Evolutionary conservation across 371 early-diverging fungal genomes (phyloP).

Genomic region (Lichtheimia corymbifera): DNA sequence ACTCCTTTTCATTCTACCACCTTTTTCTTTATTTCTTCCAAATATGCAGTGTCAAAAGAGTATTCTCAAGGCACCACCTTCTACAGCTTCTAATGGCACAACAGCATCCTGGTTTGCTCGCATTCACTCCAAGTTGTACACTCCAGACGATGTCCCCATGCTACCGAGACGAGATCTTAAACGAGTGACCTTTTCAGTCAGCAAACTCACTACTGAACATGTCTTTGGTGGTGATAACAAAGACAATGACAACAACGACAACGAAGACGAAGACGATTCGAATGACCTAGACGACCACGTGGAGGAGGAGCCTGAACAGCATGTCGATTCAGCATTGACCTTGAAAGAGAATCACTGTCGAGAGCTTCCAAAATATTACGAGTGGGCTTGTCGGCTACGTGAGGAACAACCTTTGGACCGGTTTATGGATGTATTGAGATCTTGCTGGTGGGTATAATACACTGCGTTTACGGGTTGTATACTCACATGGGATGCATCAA

Average conservation of each 20-base stretch:
- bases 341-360: conserved; percentile 2
- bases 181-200: conserved; percentile 43
- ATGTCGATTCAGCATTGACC: not conserved
- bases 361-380: conserved; percentile 35
- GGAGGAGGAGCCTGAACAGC: conserved; percentile 1
- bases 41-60: conserved; percentile 18
- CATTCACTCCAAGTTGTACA: conserved; percentile 22
- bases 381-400: conserved; percentile 41
- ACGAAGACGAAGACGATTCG: conserved; percentile 11
- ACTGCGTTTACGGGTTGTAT: not conserved
- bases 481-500: conserved; percentile 1
- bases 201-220: conserved; percentile 33
- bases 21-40: conserved; percentile 4
- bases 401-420: conserved; percentile 35
- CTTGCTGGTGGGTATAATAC: conserved; percentile 23
- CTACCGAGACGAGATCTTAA: conserved; percentile 39
- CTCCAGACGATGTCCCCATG: conserved; percentile 13
- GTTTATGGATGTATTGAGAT: conserved; percentile 27
- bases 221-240: conserved; percentile 26
- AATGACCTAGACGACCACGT: conserved; percentile 2
- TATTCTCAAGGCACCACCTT: conserved; percentile 14
- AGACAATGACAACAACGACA: conserved; percentile 18
- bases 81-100: conserved; percentile 12
- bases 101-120: conserved; percentile 25
- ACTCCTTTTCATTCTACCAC: not conserved